phyloP scores from a whole-genome alignment of 1,284 basidiomycete genomes.

The Puccinia hordei region DNA sequence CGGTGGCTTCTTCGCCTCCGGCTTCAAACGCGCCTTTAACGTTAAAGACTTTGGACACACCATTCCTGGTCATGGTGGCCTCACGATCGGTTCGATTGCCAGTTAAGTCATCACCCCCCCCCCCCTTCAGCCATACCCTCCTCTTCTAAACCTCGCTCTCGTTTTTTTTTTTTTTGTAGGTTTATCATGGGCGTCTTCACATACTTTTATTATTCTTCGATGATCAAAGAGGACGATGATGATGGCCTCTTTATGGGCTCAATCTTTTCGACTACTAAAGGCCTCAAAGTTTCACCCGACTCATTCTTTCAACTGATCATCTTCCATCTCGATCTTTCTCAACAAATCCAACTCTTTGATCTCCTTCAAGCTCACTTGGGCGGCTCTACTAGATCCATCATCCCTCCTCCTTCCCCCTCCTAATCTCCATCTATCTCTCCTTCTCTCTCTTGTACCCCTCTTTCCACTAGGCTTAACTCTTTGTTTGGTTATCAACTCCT shows the following conservation, averaged over 20 bases:
- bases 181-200: constrained; percentile 99
- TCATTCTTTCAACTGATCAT: background rate
- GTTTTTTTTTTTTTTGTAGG: constrained; percentile 62
- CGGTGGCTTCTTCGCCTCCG: constrained; percentile 98
- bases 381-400: background rate
- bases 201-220: constrained; percentile 90
- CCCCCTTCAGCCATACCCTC: background rate
- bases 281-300: background rate
- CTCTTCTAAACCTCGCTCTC: constrained; percentile 27
- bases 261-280: background rate
- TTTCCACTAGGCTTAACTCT: too few relatives aligned
- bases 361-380: background rate
- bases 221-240: constrained; percentile 67
- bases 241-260: background rate
- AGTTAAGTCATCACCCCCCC: constrained; percentile 66
- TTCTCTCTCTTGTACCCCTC: too few relatives aligned
- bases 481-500: too few relatives aligned
- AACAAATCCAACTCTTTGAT: constrained; percentile 7
- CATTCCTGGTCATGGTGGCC: constrained; percentile 97
- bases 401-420: background rate
- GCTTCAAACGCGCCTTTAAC: constrained; percentile 97
- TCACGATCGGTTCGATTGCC: constrained; percentile 99
- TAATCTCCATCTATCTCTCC: background rate
- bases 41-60: constrained; percentile 99
- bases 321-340: background rate